Base-by-base conservation (phyloP, 129 eudicot genomes). In the Saussurea involucrata region DNA sequence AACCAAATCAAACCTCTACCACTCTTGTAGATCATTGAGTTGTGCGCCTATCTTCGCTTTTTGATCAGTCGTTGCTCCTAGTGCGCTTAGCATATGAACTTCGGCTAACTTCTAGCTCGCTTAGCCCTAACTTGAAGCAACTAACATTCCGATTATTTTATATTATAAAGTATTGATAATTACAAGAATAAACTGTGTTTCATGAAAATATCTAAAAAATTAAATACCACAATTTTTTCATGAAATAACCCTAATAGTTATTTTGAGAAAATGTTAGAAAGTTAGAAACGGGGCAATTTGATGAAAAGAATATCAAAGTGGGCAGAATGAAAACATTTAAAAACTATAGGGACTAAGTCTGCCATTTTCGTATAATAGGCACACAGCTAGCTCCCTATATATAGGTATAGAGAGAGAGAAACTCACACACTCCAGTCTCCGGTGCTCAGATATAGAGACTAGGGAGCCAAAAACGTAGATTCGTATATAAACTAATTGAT, bases 401-500 rank as follows among this genome's bases (percentile, higher is more conserved):
- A 71, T 66, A 81, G 58, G 42, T 6, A 12, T 13, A 78, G 63
- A 78, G 73, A 85, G 67, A 73, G 72, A 75, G 61, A 69, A 4
- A 36, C 67, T 33, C 65, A 18, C 53, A 66, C 74, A 40, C 49
- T 53, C 61, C 22, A 53, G 22, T 53, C 61, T 80, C 21, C 65
- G 24, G 31, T 21, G 61, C 73, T 80, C 70, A 66, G 32, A 28
- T 42, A 79, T 69, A 64, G 77, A 74, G 76, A 55, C 33, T 22
- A 68, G 72, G 22, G 42, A 83, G 84, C 79, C 83, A 76, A 66
- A 71, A 46, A 61, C 82, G 85, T 75, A 74, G 78, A 90, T 87
- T 83, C 82, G 88, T 83, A 81, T 75, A 74, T 81, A 85, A 83
- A 73, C 85, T 21, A 33, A 29, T 78, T 60, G 28, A 60, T n/a